A percentile compares a stretch with the other conserved stretches of the same genome.
These are phyloP conservation scores for Nyctanthes arbortristis DNA, from an alignment of 257 asterid species.

Conservation along the genomic window DNA sequence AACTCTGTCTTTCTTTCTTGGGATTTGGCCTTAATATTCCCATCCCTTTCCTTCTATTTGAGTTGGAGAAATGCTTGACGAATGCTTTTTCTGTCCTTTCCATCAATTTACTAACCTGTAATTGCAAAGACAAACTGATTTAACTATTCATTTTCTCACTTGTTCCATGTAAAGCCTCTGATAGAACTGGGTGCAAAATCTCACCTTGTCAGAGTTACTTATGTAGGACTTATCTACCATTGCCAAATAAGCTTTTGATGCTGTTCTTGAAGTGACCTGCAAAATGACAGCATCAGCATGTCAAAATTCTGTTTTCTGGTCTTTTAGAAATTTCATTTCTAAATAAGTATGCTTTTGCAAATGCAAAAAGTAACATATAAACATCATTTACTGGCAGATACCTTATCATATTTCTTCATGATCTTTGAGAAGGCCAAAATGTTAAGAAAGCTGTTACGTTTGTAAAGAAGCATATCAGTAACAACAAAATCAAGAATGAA, in stretches of 20 bases:
- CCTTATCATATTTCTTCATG: constrained; percentile 71
- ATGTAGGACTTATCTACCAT: constrained; percentile 54
- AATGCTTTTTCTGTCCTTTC: constrained; percentile 53
- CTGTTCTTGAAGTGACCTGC: constrained; percentile 51
- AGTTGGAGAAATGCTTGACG: constrained; percentile 58
- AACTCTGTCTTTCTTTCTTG: constrained; percentile 38
- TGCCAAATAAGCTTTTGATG: constrained; percentile 49
- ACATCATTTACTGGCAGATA: constrained; percentile 4
- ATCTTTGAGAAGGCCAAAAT: constrained; percentile 52
- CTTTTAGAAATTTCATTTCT: neutral
- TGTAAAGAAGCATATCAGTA: neutral
- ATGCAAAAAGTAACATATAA: neutral
- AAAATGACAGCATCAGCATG: neutral
- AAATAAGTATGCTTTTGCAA: neutral
- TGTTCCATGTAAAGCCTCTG: too few species aligned
- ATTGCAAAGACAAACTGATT: neutral
- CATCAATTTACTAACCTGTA: constrained; percentile 46
- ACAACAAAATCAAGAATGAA: neutral
- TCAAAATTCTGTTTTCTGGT: neutral
- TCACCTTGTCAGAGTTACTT: constrained; percentile 62
- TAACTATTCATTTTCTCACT: neutral
- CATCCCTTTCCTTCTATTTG: constrained; percentile 53
- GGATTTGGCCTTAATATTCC: constrained; percentile 44
- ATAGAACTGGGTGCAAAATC: neutral
- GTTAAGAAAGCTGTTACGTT: constrained; percentile 50